A percentile compares a stretch with the other conserved stretches of the same genome.
Evolutionary conservation across 768 basidiomycete genomes (phyloP).

Genomic region (Chlorophyllum brunneum): DNA sequence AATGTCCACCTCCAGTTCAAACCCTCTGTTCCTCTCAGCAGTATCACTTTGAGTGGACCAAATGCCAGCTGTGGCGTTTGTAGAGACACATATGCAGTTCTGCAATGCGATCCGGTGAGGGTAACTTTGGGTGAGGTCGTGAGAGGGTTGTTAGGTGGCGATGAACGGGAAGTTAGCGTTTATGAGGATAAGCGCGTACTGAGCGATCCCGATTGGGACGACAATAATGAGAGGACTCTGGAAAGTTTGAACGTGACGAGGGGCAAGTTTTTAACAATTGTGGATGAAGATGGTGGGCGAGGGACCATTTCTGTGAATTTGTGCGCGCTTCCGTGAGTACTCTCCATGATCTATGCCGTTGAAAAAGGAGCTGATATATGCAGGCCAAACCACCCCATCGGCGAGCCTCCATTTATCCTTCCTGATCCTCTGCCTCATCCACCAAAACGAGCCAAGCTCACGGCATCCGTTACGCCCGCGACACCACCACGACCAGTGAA

Average conservation of each 20-base stretch:
- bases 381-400: conserved; percentile 54
- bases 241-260: conserved; percentile 74
- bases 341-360: neutral
- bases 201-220: conserved; percentile 92
- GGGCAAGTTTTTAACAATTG: conserved; percentile 86
- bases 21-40: conserved; percentile 71
- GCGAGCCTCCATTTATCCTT: conserved; percentile 54
- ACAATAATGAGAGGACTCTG: conserved; percentile 78
- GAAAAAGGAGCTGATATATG: neutral
- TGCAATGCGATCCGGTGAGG: conserved; percentile 70
- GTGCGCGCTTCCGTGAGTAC: conserved; percentile 68
- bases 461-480: conserved; percentile 32
- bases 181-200: conserved; percentile 85
- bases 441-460: conserved; percentile 35
- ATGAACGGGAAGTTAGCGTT: conserved; percentile 66
- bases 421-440: conserved; percentile 64
- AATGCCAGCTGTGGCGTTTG: conserved; percentile 84
- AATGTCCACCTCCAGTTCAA: conserved; percentile 81
- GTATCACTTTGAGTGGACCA: conserved; percentile 61
- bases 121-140: conserved; percentile 74
- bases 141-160: conserved; percentile 57
- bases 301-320: conserved; percentile 71
- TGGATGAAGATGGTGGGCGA: conserved; percentile 81
- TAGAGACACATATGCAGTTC: conserved; percentile 72
- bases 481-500: conserved; percentile 35